These are phyloP conservation scores for Zymoseptoria pseudotritici DNA, from an alignment of 2,329 filamentous ascomycete species.

Conservation along the genomic window DNA sequence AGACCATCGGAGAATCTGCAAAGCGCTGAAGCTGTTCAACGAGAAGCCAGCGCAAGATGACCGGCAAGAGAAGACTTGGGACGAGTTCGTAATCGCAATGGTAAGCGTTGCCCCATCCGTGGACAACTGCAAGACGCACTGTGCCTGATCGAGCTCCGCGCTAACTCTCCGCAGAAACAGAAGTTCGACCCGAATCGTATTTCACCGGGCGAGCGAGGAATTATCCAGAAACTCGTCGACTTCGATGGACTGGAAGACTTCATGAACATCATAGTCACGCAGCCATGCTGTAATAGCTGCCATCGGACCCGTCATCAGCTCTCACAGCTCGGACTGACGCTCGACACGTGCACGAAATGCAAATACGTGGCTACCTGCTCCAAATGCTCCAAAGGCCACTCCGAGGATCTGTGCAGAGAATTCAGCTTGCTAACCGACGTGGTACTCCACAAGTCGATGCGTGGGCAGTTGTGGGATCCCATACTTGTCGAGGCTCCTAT, in stretches of 20 bases:
- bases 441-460: no score
- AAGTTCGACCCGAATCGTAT: no score
- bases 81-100: not conserved
- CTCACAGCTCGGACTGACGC: not conserved
- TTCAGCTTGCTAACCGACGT: not conserved
- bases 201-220: no score
- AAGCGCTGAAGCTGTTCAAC: not conserved
- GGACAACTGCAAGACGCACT: no score
- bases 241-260: no score
- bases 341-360: conserved; percentile 1
- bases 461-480: no score
- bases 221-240: no score
- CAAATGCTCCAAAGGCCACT: not conserved
- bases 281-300: conserved; percentile 3
- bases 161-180: no score
- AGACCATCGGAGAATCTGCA: not conserved
- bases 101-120: no score
- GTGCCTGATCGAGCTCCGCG: no score
- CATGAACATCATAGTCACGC: not conserved
- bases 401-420: not conserved
- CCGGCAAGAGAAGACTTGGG: not conserved
- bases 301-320: not conserved
- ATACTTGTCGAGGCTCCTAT: no score
- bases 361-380: not conserved
- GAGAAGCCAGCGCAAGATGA: not conserved